These are phyloP conservation scores for Acer negundo DNA, from an alignment of 345 rosid species.

Conservation along the genomic window DNA sequence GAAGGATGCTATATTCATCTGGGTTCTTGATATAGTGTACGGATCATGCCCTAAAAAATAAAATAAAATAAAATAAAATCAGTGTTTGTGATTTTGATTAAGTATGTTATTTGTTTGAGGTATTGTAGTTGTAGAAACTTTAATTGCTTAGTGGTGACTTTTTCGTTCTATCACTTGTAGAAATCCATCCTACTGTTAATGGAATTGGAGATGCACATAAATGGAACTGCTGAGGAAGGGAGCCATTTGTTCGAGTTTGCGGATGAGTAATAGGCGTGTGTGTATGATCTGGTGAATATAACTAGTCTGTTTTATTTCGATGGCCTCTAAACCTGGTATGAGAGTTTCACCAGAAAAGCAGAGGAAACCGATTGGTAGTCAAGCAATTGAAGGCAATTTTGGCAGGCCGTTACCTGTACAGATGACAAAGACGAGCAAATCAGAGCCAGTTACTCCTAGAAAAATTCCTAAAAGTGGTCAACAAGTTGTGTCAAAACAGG, in stretches of 20 bases:
- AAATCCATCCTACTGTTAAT: slow-evolving; percentile 15
- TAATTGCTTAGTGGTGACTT: slow-evolving; percentile 12
- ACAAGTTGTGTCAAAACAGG: slow-evolving; percentile 33
- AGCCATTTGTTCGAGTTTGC: slow-evolving; percentile 20
- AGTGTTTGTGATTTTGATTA: slow-evolving; percentile 6
- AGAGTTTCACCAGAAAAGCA: slow-evolving; percentile 44
- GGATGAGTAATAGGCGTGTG: slow-evolving; percentile 38
- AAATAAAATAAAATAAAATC: background rate
- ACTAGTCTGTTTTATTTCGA: slow-evolving; percentile 24
- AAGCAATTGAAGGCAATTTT: slow-evolving; percentile 36
- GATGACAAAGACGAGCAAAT: slow-evolving; percentile 35
- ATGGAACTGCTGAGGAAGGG: slow-evolving; percentile 20
- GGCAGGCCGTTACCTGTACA: slow-evolving; percentile 33
- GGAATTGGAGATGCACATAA: slow-evolving; percentile 30
- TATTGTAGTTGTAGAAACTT: background rate
- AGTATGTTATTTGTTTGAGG: slow-evolving; percentile 4
- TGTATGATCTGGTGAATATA: slow-evolving; percentile 20
- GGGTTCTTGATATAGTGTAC: slow-evolving; percentile 1
- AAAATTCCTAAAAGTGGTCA: slow-evolving; percentile 22
- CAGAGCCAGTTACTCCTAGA: slow-evolving; percentile 35
- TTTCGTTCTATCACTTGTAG: slow-evolving; percentile 27
- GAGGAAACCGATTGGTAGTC: slow-evolving; percentile 36
- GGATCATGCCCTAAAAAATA: slow-evolving; percentile 7
- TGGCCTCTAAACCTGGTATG: slow-evolving; percentile 59
- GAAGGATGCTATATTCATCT: slow-evolving; percentile 12